phyloP scores from a whole-genome alignment of 768 basidiomycete species.

The Floccularia luteovirens region DNA sequence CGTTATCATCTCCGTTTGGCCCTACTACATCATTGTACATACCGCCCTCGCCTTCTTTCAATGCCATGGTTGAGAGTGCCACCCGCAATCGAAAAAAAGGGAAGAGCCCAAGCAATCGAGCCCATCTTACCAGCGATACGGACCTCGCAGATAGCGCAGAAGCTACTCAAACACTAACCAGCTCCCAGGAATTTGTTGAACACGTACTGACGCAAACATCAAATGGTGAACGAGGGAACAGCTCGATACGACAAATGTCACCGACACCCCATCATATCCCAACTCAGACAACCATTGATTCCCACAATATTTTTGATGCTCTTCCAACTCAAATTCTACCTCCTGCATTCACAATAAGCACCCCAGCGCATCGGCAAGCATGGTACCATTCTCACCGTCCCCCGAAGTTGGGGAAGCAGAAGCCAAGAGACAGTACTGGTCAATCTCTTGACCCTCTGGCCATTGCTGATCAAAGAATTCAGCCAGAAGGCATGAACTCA shows the following conservation, averaged over 20 bases:
- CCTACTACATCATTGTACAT: slow-evolving; percentile 11
- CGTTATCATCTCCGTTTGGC: slow-evolving; percentile 12
- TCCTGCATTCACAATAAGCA: slow-evolving; percentile 14
- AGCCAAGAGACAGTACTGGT: neutral
- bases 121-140: no score
- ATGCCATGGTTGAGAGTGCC: slow-evolving; percentile 8
- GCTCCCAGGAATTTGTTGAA: slow-evolving; percentile 36
- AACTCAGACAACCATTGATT: neutral
- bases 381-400: slow-evolving; percentile 22
- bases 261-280: neutral
- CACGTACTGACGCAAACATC: slow-evolving; percentile 38
- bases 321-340: no score
- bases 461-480: no score
- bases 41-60: slow-evolving; percentile 18
- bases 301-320: neutral
- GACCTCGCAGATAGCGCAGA: no score
- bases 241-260: neutral
- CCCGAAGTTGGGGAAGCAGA: neutral
- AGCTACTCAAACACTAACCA: slow-evolving; percentile 22
- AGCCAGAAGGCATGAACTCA: no score
- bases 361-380: slow-evolving; percentile 17
- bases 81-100: neutral
- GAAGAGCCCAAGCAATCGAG: neutral
- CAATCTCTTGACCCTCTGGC: no score
- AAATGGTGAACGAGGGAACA: slow-evolving; percentile 7